phyloP scores from a whole-genome alignment of 345 rosid species.

The Rhizophora mangle region DNA sequence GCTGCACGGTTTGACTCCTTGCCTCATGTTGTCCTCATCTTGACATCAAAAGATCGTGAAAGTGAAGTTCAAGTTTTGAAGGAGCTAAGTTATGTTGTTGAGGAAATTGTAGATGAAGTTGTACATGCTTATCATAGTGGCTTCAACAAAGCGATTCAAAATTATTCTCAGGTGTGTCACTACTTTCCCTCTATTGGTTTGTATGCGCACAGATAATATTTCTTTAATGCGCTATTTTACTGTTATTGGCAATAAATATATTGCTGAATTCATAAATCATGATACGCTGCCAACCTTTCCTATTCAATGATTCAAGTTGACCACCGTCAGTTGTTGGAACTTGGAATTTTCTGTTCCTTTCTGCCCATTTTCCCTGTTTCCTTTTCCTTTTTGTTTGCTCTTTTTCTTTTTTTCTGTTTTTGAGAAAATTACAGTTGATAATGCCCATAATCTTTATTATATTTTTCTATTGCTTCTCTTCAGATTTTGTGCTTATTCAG shows the following conservation, averaged over 20 bases:
- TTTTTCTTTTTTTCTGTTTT: neutral
- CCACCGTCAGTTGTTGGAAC: too few relatives aligned
- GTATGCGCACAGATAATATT: too few relatives aligned
- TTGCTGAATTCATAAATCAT: too few relatives aligned
- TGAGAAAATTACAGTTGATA: slow-evolving; percentile 6
- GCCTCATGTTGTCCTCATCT: slow-evolving; percentile 91
- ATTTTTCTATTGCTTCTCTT: slow-evolving; percentile 16
- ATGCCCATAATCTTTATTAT: slow-evolving; percentile 3
- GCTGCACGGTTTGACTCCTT: slow-evolving; percentile 94
- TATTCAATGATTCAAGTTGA: too few relatives aligned
- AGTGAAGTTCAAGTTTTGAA: slow-evolving; percentile 64
- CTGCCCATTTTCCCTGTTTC: too few relatives aligned
- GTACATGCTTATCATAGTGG: slow-evolving; percentile 97
- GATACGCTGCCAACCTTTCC: too few relatives aligned
- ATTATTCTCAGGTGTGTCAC: slow-evolving; percentile 84
- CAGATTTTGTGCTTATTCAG: slow-evolving; percentile 96
- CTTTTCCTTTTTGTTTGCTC: too few relatives aligned
- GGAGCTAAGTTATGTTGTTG: slow-evolving; percentile 90
- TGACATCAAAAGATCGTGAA: slow-evolving; percentile 95
- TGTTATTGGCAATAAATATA: too few relatives aligned
- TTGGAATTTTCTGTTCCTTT: too few relatives aligned
- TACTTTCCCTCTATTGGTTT: slow-evolving; percentile 6
- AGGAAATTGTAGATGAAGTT: slow-evolving; percentile 99
- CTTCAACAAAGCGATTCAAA: slow-evolving; percentile 97
- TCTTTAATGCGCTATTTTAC: too few relatives aligned